A percentile compares a stretch with the other conserved stretches of the same genome.
Conservation (phyloP, 2,329 filamentous ascomycete genomes). For the Penicillium oxalicum region DNA sequence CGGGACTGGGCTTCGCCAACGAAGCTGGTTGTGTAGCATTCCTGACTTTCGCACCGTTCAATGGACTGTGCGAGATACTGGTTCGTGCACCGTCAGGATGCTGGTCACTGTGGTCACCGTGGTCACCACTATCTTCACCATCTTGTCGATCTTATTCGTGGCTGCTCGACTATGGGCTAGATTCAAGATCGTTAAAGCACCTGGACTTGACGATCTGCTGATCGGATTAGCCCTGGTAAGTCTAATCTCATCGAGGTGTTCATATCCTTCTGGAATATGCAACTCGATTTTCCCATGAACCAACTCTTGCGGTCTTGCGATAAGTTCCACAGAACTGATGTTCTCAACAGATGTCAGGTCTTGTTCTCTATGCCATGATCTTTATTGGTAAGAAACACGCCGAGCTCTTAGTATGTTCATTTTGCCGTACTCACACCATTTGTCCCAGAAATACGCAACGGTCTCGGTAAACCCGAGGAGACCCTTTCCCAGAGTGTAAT, state of each 20-base stretch:
- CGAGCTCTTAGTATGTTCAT: background rate
- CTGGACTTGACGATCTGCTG: slow-evolving; percentile 27
- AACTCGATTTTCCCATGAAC: background rate
- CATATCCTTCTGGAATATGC: background rate
- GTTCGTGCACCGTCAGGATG: slow-evolving; percentile 13
- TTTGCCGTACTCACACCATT: background rate
- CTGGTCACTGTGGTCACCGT: slow-evolving; percentile 17
- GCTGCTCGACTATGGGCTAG: slow-evolving; percentile 21
- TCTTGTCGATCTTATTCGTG: slow-evolving; percentile 17
- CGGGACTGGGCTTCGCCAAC: too few relatives aligned
- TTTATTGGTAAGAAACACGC: slow-evolving; percentile 10
- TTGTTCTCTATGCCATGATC: slow-evolving; percentile 8
- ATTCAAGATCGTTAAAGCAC: slow-evolving; percentile 16
- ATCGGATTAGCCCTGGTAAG: slow-evolving; percentile 19
- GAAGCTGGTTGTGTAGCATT: too few relatives aligned
- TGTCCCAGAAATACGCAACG: slow-evolving; percentile 16
- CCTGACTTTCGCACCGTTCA: background rate
- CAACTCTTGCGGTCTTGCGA: too few relatives aligned
- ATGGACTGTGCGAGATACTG: background rate
- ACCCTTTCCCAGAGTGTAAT: slow-evolving; percentile 5
- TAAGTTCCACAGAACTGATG: background rate
- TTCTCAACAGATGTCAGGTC: slow-evolving; percentile 4
- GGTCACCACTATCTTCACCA: slow-evolving; percentile 17
- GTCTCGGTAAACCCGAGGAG: slow-evolving; percentile 14
- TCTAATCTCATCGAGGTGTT: background rate